Evolutionary conservation across 192 early-diverging fungal species (phyloP), one percentile per base, ranked within the genome.

Genomic region (Mortierella claussenii): DNA sequence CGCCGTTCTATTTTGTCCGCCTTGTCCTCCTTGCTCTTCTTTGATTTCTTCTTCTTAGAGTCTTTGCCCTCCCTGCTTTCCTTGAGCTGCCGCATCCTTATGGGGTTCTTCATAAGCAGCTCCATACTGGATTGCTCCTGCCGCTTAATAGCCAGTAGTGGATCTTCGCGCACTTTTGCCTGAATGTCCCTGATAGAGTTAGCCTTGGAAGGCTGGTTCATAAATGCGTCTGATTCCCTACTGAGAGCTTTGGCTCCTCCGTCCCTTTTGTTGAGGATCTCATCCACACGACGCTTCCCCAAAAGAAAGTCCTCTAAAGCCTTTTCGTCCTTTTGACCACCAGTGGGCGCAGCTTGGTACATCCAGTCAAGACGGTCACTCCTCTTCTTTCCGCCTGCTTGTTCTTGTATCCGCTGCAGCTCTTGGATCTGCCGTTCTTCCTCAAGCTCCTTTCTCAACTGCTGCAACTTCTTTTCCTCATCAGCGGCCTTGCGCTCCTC

Each of bases 311-410:
- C 93, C 69, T 99, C 97, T 50, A 91, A 82, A 44, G 96, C 94
- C 49, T 93, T 85, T 6, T 65, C 76, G 23, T 79, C 76, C 5
- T 68, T 49, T 0, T 52, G 55, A 5, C 57, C 61, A 13, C 55
- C 69, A 43, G 82, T 82, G 3, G 93, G 92, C 4, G 88, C 93
- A 20, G 87, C 87, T 43, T 86, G 86, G 65, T 99, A 99, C 94
- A 99, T 98, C 97, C 97, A 99, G 60, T 98, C 96, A 3, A 99
- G 69, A 33, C 91, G 86, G 43, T 96, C 92, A n/a, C 79, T 82
- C 26, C 81, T 69, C 63, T 89, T 90, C 45, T 67, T 85, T 61
- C 83, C 84, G 18, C 88, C 89, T 6, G 86, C 81, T 5, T 86
- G 85, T 58, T 92, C 94, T 54, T 95, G 89, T 13, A 97, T 83